Base-by-base conservation (phyloP, 305 asterid species). In the Fraxinus sp. region DNA sequence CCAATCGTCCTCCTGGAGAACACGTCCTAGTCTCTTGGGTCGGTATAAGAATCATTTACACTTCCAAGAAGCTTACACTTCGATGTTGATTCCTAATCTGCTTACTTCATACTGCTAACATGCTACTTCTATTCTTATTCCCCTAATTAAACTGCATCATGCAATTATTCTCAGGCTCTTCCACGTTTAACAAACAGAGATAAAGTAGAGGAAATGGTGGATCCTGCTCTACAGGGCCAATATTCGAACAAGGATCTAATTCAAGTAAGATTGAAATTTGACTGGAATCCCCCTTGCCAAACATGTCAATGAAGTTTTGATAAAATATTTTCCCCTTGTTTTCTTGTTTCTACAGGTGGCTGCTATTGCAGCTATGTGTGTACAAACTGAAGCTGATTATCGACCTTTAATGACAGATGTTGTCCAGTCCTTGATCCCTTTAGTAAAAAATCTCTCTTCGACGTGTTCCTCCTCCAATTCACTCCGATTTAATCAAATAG, bases 351-450 rank as follows among this genome's bases (percentile, higher is more conserved):
- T 28, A 70, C 85, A 94, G 98, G 88, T 93, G 86, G 97, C 98
- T 35, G 98, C 97, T 35, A 94, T 94, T 0, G 97, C 97, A 2
- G 97, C 97, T 24, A 90, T 94, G 98, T 94, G 98, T 7, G 92
- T 94, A 16, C 98, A 94, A 77, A 85, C 93, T 2, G 98, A 94
- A 88, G 92, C 98, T 6, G 98, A 93, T 77, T 94, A 94, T 74
- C 88, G 98, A 22, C 98, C 98, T 18, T 76, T 94, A 33, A 94
- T 94, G 89, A 94, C 97, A 0, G 98, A 94, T 74, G 97, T 93
- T 0, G 97, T 92, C 68, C 98, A 94, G 76, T 94, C 98, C 16
- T 83, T 94, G 83, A 89, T 94, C 80, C 97, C 98, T 49, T 87
- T 94, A 24, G 90, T 91, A n/a, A 92, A 89, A 90, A 85, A 86